A percentile compares a stretch with the other conserved stretches of the same genome.
These are phyloP conservation scores for Mycosphaerella arachidis DNA, from an alignment of 2,329 filamentous ascomycete species.

Conservation along the genomic window DNA sequence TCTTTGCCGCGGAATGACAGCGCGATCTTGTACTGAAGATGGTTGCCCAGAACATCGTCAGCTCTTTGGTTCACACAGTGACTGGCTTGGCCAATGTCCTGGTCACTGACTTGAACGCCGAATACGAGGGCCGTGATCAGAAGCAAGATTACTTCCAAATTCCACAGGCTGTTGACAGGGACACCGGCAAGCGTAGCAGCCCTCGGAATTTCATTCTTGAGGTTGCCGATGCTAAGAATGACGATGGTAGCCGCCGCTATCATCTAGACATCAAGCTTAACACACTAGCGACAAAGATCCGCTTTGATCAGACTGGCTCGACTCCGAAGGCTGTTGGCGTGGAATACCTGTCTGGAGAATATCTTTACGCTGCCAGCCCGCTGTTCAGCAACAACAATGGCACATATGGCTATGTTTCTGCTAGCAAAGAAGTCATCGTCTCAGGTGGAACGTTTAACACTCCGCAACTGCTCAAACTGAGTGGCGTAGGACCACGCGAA, in stretches of 20 bases:
- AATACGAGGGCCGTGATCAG: slow-evolving; percentile 43
- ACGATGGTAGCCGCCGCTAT: slow-evolving; percentile 51
- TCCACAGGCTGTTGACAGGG: slow-evolving; percentile 39
- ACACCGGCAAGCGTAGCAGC: slow-evolving; percentile 42
- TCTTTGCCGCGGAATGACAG: neutral
- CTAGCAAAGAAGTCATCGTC: slow-evolving; percentile 45
- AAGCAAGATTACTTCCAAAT: slow-evolving; percentile 53
- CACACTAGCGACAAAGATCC: slow-evolving; percentile 62
- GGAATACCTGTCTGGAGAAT: slow-evolving; percentile 39
- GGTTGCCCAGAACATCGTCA: slow-evolving; percentile 16
- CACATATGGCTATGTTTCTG: slow-evolving; percentile 38
- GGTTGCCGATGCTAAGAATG: slow-evolving; percentile 46
- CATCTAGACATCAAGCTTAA: slow-evolving; percentile 56
- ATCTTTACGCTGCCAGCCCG: slow-evolving; percentile 39
- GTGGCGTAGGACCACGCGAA: slow-evolving; percentile 55
- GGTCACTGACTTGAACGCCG: slow-evolving; percentile 40
- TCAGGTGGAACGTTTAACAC: slow-evolving; percentile 57
- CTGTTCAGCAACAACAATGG: slow-evolving; percentile 31
- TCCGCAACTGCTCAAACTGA: slow-evolving; percentile 61
- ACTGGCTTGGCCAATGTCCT: slow-evolving; percentile 18
- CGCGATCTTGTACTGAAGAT: neutral
- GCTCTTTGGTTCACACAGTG: slow-evolving; percentile 25
- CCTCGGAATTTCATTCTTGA: slow-evolving; percentile 54
- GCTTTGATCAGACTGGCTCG: slow-evolving; percentile 58
- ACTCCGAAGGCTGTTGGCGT: slow-evolving; percentile 46